Base-by-base conservation (phyloP, 164 flowering plant species). In the Magnolia kwangsiensis region DNA sequence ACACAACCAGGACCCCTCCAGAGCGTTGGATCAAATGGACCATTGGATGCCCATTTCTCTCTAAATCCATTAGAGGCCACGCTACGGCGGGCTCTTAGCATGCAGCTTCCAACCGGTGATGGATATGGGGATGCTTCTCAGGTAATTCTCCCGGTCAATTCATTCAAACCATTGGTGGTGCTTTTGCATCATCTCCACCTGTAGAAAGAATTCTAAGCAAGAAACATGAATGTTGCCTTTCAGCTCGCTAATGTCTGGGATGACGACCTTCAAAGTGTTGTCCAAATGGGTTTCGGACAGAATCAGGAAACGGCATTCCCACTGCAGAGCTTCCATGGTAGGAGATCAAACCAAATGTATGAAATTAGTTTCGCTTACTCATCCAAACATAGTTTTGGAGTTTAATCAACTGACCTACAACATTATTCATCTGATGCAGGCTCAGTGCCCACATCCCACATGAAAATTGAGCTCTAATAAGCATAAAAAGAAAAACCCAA, bases 201-300 rank as follows among this genome's bases (percentile, higher is more conserved):
- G 23, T 50, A 8, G 49, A 9, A n/a, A 55, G 66, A 75, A 55
- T 19, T 29, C 58, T 29, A 51, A 45, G 51, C 8, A 31, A 75
- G 55, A 51, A 59, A 31, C 49, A 37, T 70, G 16, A 24, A 45
- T 19, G 3, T 58, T 69, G 7, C 24, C 7, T 68, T 72, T 83
- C 89, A 93, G 98, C 79, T 82, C 51, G 76, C 94, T 19, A 18
- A 84, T 51, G 80, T 86, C 72, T 91, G 91, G 91, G 97, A 87
- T 75, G 93, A 91, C 72, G 98, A 95, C 68, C 97, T 95, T 49
- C 94, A 93, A 74, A 93, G 88, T 63, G 75, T 93, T 67, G 95
- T 95, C 75, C 94, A 91, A 74, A 95, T 91, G 98, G 98, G 95
- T 67, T 90, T 89, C 51, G 89, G 86, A 61, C 94, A 86, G 77